phyloP scores from a whole-genome alignment of 192 early-diverging fungal genomes.

The Coemansia sp. region DNA sequence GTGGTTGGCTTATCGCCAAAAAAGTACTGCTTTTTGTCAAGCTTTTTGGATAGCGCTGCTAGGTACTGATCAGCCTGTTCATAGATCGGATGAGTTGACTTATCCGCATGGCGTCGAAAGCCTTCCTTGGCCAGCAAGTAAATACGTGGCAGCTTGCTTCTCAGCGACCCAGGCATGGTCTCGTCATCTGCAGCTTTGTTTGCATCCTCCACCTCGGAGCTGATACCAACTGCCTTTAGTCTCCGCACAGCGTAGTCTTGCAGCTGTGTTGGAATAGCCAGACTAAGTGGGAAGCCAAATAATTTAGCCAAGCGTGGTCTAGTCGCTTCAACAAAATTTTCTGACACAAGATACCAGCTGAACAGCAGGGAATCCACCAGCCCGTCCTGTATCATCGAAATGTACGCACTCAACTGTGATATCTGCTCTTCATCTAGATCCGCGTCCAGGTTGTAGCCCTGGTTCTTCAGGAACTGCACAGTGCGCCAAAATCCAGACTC shows the following conservation, averaged over 20 bases:
- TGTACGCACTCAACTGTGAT: conserved; percentile 52
- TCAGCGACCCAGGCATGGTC: not conserved
- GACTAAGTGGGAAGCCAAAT: conserved; percentile 67
- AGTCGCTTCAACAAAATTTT: conserved; percentile 75
- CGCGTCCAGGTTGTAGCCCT: conserved; percentile 29
- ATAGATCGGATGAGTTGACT: conserved; percentile 63
- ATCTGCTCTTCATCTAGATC: conserved; percentile 34
- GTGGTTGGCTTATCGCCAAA: conserved; percentile 76
- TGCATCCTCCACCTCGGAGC: conserved; percentile 36
- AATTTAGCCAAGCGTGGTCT: conserved; percentile 70
- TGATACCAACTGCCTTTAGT: conserved; percentile 46
- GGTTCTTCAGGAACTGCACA: conserved; percentile 32
- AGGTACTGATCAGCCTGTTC: conserved; percentile 66
- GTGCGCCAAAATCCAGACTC: conserved; percentile 51
- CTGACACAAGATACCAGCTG: conserved; percentile 78
- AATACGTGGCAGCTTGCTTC: conserved; percentile 29
- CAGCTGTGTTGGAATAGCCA: conserved; percentile 71
- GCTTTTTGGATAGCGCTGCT: conserved; percentile 64
- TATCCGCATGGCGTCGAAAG: conserved; percentile 52
- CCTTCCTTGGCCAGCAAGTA: conserved; percentile 46
- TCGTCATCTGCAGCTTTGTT: not conserved
- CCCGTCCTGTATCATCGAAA: conserved; percentile 72
- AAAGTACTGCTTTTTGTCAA: conserved; percentile 76
- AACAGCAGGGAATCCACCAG: conserved; percentile 79
- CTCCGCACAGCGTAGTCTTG: conserved; percentile 67